Conservation (phyloP, 352 stramenopile species). For the Phytophthora idaei region DNA sequence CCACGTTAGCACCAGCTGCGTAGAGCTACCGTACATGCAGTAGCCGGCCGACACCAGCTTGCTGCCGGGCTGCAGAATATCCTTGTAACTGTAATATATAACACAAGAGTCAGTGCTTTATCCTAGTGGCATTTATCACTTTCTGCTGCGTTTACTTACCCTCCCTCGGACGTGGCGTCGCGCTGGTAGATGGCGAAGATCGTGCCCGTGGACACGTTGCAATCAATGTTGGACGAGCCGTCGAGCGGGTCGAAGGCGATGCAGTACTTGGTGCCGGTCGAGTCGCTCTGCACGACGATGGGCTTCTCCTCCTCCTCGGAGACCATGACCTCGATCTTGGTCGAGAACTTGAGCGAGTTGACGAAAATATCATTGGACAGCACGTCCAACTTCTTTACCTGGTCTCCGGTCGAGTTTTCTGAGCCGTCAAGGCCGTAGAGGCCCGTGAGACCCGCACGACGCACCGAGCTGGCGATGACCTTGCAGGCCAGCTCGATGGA, state of each 20-base stretch:
- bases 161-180: constrained; percentile 49
- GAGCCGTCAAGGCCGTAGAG: constrained; percentile 97
- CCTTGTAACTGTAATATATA: constrained; percentile 61
- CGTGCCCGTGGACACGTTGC: constrained; percentile 98
- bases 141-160: constrained; percentile 26
- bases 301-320: constrained; percentile 98
- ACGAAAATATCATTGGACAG: constrained; percentile 99
- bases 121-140: neutral
- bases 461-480: constrained; percentile 96
- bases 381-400: constrained; percentile 99
- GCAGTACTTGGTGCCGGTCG: constrained; percentile 90
- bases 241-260: constrained; percentile 99
- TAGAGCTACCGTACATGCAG: constrained; percentile 98
- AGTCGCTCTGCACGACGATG: constrained; percentile 91
- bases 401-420: constrained; percentile 97
- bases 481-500: constrained; percentile 97
- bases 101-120: constrained; percentile 13
- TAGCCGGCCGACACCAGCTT: constrained; percentile 97
- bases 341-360: constrained; percentile 96
- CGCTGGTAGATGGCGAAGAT: constrained; percentile 99
- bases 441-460: constrained; percentile 92
- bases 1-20: constrained; percentile 97
- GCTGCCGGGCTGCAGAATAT: constrained; percentile 94
- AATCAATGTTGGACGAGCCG: constrained; percentile 99
- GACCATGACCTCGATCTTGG: constrained; percentile 97